phyloP scores from a whole-genome alignment of 2,329 filamentous ascomycete genomes.

The Phyllosticta ampelicida region DNA sequence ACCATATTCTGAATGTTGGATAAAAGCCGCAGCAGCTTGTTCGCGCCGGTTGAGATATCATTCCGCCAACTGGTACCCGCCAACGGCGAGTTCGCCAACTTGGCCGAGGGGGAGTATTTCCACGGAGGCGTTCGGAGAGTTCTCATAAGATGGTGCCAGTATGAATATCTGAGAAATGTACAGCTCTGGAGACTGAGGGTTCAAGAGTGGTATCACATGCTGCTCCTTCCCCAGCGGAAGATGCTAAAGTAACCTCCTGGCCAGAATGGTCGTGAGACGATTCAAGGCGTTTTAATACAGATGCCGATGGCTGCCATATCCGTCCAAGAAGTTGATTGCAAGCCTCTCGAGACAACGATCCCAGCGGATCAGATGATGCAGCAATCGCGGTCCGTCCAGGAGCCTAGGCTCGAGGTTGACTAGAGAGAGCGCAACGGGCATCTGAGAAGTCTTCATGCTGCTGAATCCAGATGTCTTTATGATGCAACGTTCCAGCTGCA shows the following conservation, averaged over 20 bases:
- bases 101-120: conserved; percentile 54
- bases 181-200: conserved; percentile 65
- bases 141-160: conserved; percentile 36
- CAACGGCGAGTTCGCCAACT: conserved; percentile 69
- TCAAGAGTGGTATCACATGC: conserved; percentile 59
- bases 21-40: conserved; percentile 61
- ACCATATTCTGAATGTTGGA: conserved; percentile 54
- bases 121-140: conserved; percentile 22
- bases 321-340: conserved; percentile 55
- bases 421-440: conserved; percentile 36
- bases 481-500: conserved; percentile 10
- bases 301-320: conserved; percentile 34
- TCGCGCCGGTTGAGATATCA: conserved; percentile 74
- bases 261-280: conserved; percentile 44
- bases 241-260: conserved; percentile 37
- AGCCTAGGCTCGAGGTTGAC: conserved; percentile 45
- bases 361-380: conserved; percentile 52
- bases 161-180: conserved; percentile 71
- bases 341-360: conserved; percentile 20
- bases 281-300: conserved; percentile 57
- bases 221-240: conserved; percentile 19
- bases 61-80: conserved; percentile 66
- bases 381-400: conserved; percentile 44
- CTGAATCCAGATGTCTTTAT: background rate
- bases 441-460: background rate